Base-by-base conservation (phyloP, 495 filamentous ascomycete species). In the Amorphotheca resinae region DNA sequence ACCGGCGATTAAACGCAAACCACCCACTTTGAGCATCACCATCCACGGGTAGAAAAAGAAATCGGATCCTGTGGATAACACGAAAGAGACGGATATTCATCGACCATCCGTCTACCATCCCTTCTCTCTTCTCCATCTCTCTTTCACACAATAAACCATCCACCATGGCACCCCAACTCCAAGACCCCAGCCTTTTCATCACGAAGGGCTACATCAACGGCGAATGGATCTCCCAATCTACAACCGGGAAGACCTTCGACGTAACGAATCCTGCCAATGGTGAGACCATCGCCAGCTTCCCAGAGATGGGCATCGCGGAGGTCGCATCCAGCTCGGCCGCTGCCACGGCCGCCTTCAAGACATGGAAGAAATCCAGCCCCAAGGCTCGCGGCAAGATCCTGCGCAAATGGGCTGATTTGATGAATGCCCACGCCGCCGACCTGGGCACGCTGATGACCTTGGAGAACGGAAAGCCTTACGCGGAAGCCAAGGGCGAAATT, bases 351-450 rank as follows among this genome's bases (percentile, higher is more conserved):
- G 86, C 88, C 2, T 83, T 95, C 56, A 72, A 78, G 28, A 67
- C 68, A 38, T 94, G 87, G 69, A 77, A 81, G 42, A 70, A 70
- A 39, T 77, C 72, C 25, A 79, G 85, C 1, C 79, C 74, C 39
- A 81, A 87, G 28, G 76, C 91, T 63, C 76, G 86, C 41, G 73
- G 83, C 23, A 73, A 73, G 53, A 74, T 93, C 64, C 70, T 96
- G 25, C 76, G 84, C 33, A 82, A 78, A 57, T 95, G 87, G 89
- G 86, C 85, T 61, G 74, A 91, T 40, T 66, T 93, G 37, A 76
- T 93, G 70, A 59, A 85, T 4, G 86, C 84, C 20, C 88, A 95
- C 45, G 68, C 74, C 25, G 84, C 89, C n/a, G 89, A 96, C 54
- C 64, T 95, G 18, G 85, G 87, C 8, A 83, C 74, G 33, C 60